Conservation (phyloP, 495 filamentous ascomycete species). For the Parmelia sp. region DNA sequence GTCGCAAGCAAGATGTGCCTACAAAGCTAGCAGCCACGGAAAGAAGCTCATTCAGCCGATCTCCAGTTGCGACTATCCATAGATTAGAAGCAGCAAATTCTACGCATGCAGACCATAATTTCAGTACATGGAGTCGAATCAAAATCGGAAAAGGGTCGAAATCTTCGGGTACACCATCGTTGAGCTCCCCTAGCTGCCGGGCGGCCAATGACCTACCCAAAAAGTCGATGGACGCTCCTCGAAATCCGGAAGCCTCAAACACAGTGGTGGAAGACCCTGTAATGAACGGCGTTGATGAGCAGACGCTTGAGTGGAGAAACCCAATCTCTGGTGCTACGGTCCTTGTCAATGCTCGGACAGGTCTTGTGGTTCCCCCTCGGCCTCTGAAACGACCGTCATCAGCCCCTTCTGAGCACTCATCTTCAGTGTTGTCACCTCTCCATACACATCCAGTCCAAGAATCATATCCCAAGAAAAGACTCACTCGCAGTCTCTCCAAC, state of each 20-base stretch:
- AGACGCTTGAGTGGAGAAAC: conserved; percentile 58
- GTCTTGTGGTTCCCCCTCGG: conserved; percentile 39
- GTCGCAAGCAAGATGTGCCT: not conserved
- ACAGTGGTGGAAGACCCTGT: not conserved
- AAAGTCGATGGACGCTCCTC: not conserved
- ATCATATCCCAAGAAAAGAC: not conserved
- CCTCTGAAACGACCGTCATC: conserved; percentile 9
- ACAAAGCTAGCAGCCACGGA: not conserved
- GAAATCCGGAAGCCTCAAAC: not conserved
- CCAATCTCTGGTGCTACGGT: conserved; percentile 54
- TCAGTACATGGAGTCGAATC: conserved; percentile 60
- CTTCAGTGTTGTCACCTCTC: not conserved
- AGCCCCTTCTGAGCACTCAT: conserved; percentile 2
- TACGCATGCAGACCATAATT: conserved; percentile 33
- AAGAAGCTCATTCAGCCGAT: not conserved
- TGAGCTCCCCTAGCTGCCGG: conserved; percentile 3
- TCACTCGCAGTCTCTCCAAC: conserved; percentile 17
- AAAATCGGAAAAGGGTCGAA: conserved; percentile 44
- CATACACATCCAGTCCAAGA: not conserved
- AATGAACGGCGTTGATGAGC: conserved; percentile 26
- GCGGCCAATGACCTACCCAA: not conserved
- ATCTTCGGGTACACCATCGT: not conserved
- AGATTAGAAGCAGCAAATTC: conserved; percentile 6
- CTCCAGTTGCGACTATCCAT: conserved; percentile 9
- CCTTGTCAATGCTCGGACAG: conserved; percentile 56